Base-by-base conservation (phyloP, 108 stramenopile species). In the Skeletonema marinoi region DNA sequence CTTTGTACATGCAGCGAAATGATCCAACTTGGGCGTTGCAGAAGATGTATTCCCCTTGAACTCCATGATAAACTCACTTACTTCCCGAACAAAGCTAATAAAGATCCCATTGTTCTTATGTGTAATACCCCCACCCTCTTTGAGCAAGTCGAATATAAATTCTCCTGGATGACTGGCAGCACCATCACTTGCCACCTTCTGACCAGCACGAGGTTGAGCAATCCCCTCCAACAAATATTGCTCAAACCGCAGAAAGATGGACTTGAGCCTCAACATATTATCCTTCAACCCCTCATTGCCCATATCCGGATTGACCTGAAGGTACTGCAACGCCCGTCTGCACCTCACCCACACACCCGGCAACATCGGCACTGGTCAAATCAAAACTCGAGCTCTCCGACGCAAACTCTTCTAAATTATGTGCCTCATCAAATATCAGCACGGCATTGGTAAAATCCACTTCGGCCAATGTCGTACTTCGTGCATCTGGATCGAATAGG, bases 351-450 rank as follows among this genome's bases (percentile, higher is more conserved):
- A 96, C 81, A 60, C 94, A 95, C 12, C 90, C 90, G 0, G 92
- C 97, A 31, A 98, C 76, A 74, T 98, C 95, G 14, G 73, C 74
- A 44, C 89, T 88, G 11, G 87, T 85, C 19, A 99, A 67, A 70
- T 96, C 95, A 84, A 98, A 98, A 30, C 95, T 96, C 19, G 98
- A 93, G 10, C 94, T 88, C 10, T 99, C 98, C 59, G 90, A 87
- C 6, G 97, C 98, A 82, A 98, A 97, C 14, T 88, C 86, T 77
- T 98, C 99, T n/a, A 99, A 72, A 71, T 99, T 99, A 87, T 99
- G 99, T 0, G 98, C 98, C 82, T 99, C 99, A 77, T 99, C 99
- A 70, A 99, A 94, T 36, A 99, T 97, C 0, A 99, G 80, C 16
- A 99, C 84, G 0, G 98, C 62, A 79, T 96, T 88, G 32, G 83